phyloP scores from a whole-genome alignment of 305 asterid species.

The Nicotiana rustica region DNA sequence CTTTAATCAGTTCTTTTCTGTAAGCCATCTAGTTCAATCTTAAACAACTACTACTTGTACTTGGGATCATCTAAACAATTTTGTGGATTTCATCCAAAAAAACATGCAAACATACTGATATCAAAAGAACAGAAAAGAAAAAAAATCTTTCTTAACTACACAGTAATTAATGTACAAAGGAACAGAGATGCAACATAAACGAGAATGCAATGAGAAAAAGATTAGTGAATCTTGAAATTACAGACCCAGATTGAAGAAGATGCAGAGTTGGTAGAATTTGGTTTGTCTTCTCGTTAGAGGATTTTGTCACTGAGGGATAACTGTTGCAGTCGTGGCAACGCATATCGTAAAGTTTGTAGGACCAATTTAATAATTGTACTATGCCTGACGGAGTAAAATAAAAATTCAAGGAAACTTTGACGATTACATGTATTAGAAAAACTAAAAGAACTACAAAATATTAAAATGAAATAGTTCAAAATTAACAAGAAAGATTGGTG shows the following conservation, averaged over 20 bases:
- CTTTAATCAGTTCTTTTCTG: not conserved
- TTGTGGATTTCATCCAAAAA: not conserved
- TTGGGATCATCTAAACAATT: not conserved
- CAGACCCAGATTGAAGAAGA: constrained; percentile 11
- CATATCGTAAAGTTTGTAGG: not conserved
- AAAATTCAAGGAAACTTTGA: not conserved
- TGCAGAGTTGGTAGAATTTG: not conserved
- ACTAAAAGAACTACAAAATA: no score
- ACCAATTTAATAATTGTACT: not conserved
- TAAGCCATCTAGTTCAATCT: not conserved
- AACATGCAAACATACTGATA: not conserved
- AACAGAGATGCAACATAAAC: not conserved
- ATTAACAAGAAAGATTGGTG: no score
- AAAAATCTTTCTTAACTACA: not conserved
- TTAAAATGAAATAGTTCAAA: no score
- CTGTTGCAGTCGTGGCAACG: not conserved
- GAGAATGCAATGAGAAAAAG: not conserved
- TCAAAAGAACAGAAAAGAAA: not conserved
- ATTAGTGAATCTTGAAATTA: constrained; percentile 28
- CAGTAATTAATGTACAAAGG: not conserved
- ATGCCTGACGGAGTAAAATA: not conserved
- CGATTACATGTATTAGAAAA: no score
- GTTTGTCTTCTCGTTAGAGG: not conserved
- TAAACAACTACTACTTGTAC: constrained; percentile 12
- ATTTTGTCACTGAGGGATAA: not conserved